Evolutionary conservation across 2,329 filamentous ascomycete species (phyloP), one percentile per base, ranked within the genome.

Genomic region (Cladosporium austrohemisphaericum): DNA sequence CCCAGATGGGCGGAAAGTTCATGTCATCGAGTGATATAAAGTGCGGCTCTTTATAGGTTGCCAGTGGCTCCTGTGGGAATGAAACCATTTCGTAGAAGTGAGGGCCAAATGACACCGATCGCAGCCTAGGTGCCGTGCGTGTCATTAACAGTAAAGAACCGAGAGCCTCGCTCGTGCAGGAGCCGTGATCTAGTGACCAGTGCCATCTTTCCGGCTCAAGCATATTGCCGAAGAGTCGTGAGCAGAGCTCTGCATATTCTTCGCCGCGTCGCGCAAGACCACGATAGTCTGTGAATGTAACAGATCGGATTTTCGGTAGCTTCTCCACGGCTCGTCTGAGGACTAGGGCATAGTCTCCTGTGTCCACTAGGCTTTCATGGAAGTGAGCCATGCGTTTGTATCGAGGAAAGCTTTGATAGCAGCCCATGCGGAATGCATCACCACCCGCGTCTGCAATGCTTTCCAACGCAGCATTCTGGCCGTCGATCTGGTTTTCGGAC

Each of bases 201-300:
- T 46, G 20, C 43, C 43, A 49, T 5, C 36, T 22, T 29, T 41
- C 37, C 1, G 46, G 46, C 16, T 49, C 36, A 11, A 49, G 37
- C 20, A 41, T 35, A 29, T 41, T 33, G 20, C 46, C 46, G 31
- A 49, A 49, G 3, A 49, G 14, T 5, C 36, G 16, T 1, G 28
- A 28, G 20, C 36, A 41, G 6, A 49, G 36, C 1, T 40, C 37
- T 4, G 9, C 16, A 20, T 49, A 49, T 8, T 36, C 26, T 37
- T 49, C 46, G 9, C 36, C 37, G 25, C 19, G 19, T n/a, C 37
- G 28, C 3, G 46, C 46, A 2, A 49, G 29, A n/a, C 46, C 36
- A 4, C 46, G 46, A 13, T 41, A 41, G 20, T 49, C 46, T 14
- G 46, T 49, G n/a, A 49, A 49, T 3, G 31, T 36, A 7, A 46